These are phyloP conservation scores for Pseudohyphozyma bogoriensis DNA, from an alignment of 768 basidiomycete genomes.

Conservation along the genomic window DNA sequence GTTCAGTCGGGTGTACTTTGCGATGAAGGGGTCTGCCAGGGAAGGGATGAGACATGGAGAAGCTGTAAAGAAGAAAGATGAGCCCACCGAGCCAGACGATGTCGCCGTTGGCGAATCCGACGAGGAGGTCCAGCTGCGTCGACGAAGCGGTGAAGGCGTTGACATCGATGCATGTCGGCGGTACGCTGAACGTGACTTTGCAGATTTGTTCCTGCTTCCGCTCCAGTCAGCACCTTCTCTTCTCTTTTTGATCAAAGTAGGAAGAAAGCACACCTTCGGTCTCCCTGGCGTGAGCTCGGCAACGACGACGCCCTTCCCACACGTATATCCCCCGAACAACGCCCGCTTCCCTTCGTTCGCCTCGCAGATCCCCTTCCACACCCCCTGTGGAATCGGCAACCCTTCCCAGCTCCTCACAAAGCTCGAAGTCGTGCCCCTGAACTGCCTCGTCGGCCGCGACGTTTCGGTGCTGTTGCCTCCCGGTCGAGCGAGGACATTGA, in stretches of 20 bases:
- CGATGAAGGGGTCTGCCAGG: slow-evolving; percentile 21
- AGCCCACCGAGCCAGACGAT: slow-evolving; percentile 77
- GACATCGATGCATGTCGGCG: slow-evolving; percentile 85
- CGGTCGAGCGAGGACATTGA: slow-evolving; percentile 3
- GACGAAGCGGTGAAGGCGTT: slow-evolving; percentile 66
- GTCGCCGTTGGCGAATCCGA: slow-evolving; percentile 92
- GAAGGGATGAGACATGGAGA: slow-evolving; percentile 51
- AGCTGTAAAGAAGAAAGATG: not conserved
- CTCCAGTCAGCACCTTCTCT: not conserved
- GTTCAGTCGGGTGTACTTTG: slow-evolving; percentile 29
- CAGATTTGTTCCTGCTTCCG: slow-evolving; percentile 65
- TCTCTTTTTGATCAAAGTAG: not conserved
- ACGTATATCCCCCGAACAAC: slow-evolving; percentile 26
- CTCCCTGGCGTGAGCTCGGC: slow-evolving; percentile 14
- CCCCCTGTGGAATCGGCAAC: slow-evolving; percentile 13
- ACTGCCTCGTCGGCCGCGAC: slow-evolving; percentile 36
- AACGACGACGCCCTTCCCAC: slow-evolving; percentile 13
- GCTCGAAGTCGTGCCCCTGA: slow-evolving; percentile 57
- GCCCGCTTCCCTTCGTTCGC: slow-evolving; percentile 15
- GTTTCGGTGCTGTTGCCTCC: not conserved
- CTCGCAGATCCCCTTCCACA: slow-evolving; percentile 9
- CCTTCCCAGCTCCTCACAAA: slow-evolving; percentile 45
- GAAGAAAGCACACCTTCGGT: slow-evolving; percentile 10
- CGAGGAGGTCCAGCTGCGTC: slow-evolving; percentile 72
- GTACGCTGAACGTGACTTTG: slow-evolving; percentile 70